Base-by-base conservation (phyloP, 2,329 filamentous ascomycete species). In the Aspergillus sojae region DNA sequence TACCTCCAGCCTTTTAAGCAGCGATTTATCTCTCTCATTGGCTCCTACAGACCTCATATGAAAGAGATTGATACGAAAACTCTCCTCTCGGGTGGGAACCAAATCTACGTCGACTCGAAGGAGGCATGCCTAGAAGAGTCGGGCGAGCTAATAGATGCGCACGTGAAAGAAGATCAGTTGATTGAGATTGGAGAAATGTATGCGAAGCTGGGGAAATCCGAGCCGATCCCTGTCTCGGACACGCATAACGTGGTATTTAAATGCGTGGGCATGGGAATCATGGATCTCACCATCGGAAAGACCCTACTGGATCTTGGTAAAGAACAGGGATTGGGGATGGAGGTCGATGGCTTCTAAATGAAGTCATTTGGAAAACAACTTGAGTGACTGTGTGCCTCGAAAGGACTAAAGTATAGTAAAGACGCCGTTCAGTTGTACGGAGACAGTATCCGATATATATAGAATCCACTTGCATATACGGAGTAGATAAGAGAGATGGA, bases 41-140 rank as follows among this genome's bases (percentile, higher is more conserved):
- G 84, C 2, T 85, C 84, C 7, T 86, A 84, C 66, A 83, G 81
- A 68, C 83, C 87, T 1, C 79, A 82, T 58, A 85, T 85, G 83
- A 76, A 78, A 61, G 83, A 85, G 65, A 70, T 85, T 34, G 82
- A 84, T 61, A 76, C 80, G 0, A 74, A 76, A 43, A 81, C 80
- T 1, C 62, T 82, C 10, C 70, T 80, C 14, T 83, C 71, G 2
- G 89, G 91, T 68, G 88, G 88, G 0, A 88, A 87, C 0, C 88
- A 86, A 16, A 83, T 93, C 30, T 84, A 92, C 5, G 91, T 93
- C 5, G 91, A 93, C 67, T 83, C 69, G 10, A 77, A 73, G 41
- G 76, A 81, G 45, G 81, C 79, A 4, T 83, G 80, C 64, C 67
- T 83, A 57, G 74, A 79, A 54, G 81, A 84, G 64, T 77, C 81